Base-by-base conservation (phyloP, 768 basidiomycete genomes). In the Boletus reticuloceps region DNA sequence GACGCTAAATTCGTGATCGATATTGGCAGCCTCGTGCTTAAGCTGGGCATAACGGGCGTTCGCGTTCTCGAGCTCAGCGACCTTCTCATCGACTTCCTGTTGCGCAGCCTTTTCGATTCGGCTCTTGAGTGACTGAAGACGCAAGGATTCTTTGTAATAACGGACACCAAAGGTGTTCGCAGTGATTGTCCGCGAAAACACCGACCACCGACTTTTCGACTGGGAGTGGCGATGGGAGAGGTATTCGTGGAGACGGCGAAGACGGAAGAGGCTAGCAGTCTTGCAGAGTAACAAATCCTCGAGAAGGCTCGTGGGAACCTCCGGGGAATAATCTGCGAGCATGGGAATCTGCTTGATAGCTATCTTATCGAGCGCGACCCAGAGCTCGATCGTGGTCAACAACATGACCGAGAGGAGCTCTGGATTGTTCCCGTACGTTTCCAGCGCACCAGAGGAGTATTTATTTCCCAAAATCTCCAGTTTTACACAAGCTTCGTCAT, bases 331-430 rank as follows among this genome's bases (percentile, higher is more conserved):
- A 1, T 73, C 58, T 0, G 37, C 49, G 3, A 75, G 53, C 10
- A 75, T 53, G 3, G 73, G 66, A 17, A 57, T 67, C 17, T 57
- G 49, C 11, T 25, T 37, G 27, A 65, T 47, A 0, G 55, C 56
- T 9, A 69, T 31, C 10, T 56, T 67, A 51, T 75, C 75, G 6
- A 77, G 54, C 0, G 69, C 75, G 11, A 72, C 53, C 75, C 74
- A 75, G 29, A 75, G 68, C 32, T 80, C 75, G 10, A 69, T 25
- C 11, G 47, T 52, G 1, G 67, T 69, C 44, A 83, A 62, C 40
- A 82, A 56, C 72, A 82, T 77, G 4, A 75, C 50, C 0, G 79
- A 81, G 7, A 68, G 38, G 29, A 68, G 59, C 47, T 80, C 78
- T 3, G 78, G 73, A 34, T 71, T 77, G 12, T 57, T 56, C 11